Base-by-base conservation (phyloP, 2,329 filamentous ascomycete species). In the Pseudogymnoascus sp. region DNA sequence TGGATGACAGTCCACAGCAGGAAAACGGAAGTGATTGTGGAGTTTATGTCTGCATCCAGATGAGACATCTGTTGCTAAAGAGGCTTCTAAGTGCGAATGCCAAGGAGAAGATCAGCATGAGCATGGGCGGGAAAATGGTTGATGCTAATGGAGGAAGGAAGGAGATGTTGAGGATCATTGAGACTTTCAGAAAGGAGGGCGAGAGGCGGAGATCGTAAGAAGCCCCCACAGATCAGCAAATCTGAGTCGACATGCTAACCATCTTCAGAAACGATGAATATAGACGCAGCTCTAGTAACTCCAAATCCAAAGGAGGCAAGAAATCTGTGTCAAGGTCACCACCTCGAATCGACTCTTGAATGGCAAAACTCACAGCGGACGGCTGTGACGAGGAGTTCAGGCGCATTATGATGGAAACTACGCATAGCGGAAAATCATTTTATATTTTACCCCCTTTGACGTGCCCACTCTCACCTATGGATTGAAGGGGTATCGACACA, bases 1-100 rank as follows among this genome's bases (percentile, higher is more conserved):
- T 99, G 62, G 80, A 88, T 0, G 93, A 97, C 72, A 89, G 86
- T 8, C 94, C 94, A 0, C 89, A 95, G 70, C 94, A 99, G 74
- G 88, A 92, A 68, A 97, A 97, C 68, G 86, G 89, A 25, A 93
- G 85, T 72, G 94, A 99, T 75, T 99, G 94, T 69, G 94, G 94
- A 16, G 91, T 99, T 0, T 97, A 92, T 74, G 94, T 99, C 2
- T 97, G 94, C 74, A 84, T 97, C 67, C 83, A 93, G 65, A 99
- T 99, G 92, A 86, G 92, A 58, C 90, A 97, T 76, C 78, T 99
- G n/a, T 82, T 99, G 16, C 80, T 97, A 60, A 92, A 92, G 75
- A 82, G 90, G 63, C 80, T 99, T 23, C 78, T 99, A 63, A 84
- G 83, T 67, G 91, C 90, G 7, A 89, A 91, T 71, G 87, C 89